A percentile compares a stretch with the other conserved stretches of the same genome.
Conservation (phyloP, 495 filamentous ascomycete species). For the Aspergillus nidulans region DNA sequence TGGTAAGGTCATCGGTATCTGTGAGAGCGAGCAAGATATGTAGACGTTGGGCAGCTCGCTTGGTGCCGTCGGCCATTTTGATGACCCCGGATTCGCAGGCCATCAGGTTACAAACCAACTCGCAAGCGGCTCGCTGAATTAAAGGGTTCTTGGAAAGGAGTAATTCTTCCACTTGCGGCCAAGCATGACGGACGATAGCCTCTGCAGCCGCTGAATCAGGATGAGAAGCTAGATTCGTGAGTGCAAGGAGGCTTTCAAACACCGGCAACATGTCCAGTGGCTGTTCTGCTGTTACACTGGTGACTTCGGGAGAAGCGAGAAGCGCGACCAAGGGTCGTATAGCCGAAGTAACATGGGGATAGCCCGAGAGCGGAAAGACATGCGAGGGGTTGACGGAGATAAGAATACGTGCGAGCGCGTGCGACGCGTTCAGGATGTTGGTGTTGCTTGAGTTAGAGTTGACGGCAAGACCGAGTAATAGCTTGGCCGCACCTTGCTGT, state of each 20-base stretch:
- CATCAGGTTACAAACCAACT: slow-evolving; percentile 90
- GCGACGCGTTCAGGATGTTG: slow-evolving; percentile 62
- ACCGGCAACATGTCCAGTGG: slow-evolving; percentile 77
- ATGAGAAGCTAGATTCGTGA: slow-evolving; percentile 87
- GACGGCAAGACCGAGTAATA: slow-evolving; percentile 65
- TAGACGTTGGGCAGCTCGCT: slow-evolving; percentile 64
- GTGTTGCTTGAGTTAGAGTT: slow-evolving; percentile 33
- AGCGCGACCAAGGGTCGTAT: slow-evolving; percentile 75
- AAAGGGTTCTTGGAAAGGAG: slow-evolving; percentile 70
- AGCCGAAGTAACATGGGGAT: slow-evolving; percentile 66
- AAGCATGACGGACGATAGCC: slow-evolving; percentile 66
- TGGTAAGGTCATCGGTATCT: slow-evolving; percentile 75
- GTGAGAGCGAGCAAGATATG: slow-evolving; percentile 82
- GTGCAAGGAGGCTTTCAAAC: slow-evolving; percentile 85
- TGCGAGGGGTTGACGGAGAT: slow-evolving; percentile 83
- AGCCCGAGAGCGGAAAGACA: slow-evolving; percentile 74
- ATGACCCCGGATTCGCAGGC: slow-evolving; percentile 68
- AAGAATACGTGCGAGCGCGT: slow-evolving; percentile 86
- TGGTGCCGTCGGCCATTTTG: slow-evolving; percentile 67
- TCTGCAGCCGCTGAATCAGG: slow-evolving; percentile 63
- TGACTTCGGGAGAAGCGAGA: slow-evolving; percentile 48
- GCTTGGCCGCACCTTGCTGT: slow-evolving; percentile 85
- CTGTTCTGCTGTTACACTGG: slow-evolving; percentile 47
- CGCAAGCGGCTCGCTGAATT: slow-evolving; percentile 77
- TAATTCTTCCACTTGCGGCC: slow-evolving; percentile 73